Evolutionary conservation across 331 rosid species (phyloP), one percentile per base, ranked within the genome.

Genomic region (Erythrophleum ivorense): DNA sequence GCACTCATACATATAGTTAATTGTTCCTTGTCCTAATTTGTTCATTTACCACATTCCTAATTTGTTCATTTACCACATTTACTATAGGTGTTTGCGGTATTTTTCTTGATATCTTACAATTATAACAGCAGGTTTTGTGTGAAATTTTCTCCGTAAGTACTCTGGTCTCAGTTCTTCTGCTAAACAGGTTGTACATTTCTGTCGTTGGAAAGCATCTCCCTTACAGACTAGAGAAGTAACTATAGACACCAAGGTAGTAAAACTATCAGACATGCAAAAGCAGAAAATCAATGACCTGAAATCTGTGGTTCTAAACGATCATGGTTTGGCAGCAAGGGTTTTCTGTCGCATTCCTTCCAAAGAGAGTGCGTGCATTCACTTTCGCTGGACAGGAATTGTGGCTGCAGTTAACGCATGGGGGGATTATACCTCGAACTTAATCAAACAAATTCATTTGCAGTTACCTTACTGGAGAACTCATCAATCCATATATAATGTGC

Each of bases 181-280:
- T 71, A 50, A 80, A 72, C 92, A 95, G 99, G 90, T 92, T 19
- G 91, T 88, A 79, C 92, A 92, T 71, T 93, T 82, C 86, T 85
- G 77, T 76, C 52, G 76, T 83, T 95, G 98, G 98, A 86, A 85
- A 86, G 88, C 86, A 80, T 83, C 86, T 46, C 80, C 77, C 49
- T 66, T 84, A 31, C 88, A 81, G 80, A 57, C 67, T 79, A 52
- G 79, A 14, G 21, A 74, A 45, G 54, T 57, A 18, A 69, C 67
- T 77, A 60, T 60, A 43, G 88, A 84, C 36, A 59, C 48, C 65
- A 84, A 78, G 85, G 86, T 90, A 31, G 81, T 83, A 41, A 16
- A 72, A 62, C 78, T 93, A 43, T 86, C 88, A 0, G 88, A 84
- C 49, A 46, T 31, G 29, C 89, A 87, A 55, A 84, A 75, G 71